A percentile compares a stretch with the other conserved stretches of the same genome.
These are phyloP conservation scores for Phytophthora ramorum DNA, from an alignment of 352 stramenopile genomes.

Conservation along the genomic window DNA sequence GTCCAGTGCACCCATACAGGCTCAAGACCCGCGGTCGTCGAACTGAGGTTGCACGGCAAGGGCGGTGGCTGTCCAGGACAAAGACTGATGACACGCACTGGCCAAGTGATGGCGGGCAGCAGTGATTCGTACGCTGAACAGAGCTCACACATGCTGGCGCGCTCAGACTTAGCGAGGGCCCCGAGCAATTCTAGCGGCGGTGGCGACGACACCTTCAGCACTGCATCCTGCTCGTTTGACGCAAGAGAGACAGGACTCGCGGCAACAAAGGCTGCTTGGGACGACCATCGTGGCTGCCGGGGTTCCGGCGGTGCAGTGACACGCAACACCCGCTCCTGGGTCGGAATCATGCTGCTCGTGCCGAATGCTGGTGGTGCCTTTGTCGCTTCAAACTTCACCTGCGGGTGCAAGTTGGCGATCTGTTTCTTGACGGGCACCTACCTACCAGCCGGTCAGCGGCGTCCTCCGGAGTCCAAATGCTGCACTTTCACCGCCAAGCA, in stretches of 20 bases:
- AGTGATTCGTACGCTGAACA: too few relatives aligned
- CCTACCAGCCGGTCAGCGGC: not conserved
- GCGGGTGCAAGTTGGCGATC: not conserved
- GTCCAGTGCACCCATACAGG: not conserved
- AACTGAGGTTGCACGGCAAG: slow-evolving; percentile 10
- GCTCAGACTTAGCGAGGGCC: too few relatives aligned
- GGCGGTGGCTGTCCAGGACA: not conserved
- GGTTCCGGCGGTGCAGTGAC: slow-evolving; percentile 13
- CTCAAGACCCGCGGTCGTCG: not conserved
- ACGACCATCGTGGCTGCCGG: not conserved
- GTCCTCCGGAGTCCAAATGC: not conserved
- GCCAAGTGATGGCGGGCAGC: too few relatives aligned
- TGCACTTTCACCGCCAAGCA: not conserved
- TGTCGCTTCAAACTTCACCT: not conserved
- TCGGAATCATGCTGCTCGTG: not conserved
- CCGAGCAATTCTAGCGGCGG: too few relatives aligned
- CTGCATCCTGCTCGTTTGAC: slow-evolving; percentile 8
- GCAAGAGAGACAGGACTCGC: not conserved
- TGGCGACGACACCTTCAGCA: slow-evolving; percentile 6
- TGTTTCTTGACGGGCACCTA: not conserved
- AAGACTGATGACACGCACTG: not conserved
- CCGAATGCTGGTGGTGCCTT: not conserved
- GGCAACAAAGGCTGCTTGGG: slow-evolving; percentile 3
- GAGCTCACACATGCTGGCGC: too few relatives aligned
- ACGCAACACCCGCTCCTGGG: not conserved